Conservation (phyloP, 1,139 yeast species). For the Yamadazyma atlantica region DNA sequence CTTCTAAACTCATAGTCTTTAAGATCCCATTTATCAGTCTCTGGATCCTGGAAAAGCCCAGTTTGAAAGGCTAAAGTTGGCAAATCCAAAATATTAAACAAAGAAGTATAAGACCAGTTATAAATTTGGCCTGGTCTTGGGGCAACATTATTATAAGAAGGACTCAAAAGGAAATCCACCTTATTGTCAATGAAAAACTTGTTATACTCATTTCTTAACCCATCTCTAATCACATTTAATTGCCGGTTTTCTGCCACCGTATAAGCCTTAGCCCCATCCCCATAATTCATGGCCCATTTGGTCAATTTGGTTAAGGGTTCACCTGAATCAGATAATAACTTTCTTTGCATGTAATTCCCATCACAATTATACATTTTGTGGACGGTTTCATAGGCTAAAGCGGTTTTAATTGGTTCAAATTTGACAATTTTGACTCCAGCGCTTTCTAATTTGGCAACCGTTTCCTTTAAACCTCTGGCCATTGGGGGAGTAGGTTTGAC, state of each 20-base stretch:
- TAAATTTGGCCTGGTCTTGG: slow-evolving; percentile 63
- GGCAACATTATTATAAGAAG: slow-evolving; percentile 71
- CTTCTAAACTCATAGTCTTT: slow-evolving; percentile 35
- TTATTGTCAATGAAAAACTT: slow-evolving; percentile 52
- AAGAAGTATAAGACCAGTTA: slow-evolving; percentile 76
- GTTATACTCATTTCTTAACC: slow-evolving; percentile 53
- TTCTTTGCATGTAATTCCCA: slow-evolving; percentile 56
- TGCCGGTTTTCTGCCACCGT: slow-evolving; percentile 48
- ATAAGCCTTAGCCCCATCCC: slow-evolving; percentile 51
- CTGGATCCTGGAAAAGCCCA: slow-evolving; percentile 57
- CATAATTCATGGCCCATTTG: slow-evolving; percentile 57
- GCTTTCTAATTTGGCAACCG: slow-evolving; percentile 25
- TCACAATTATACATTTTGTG: slow-evolving; percentile 54
- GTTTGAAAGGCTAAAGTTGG: slow-evolving; percentile 65
- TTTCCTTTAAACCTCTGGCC: slow-evolving; percentile 29
- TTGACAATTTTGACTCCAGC: slow-evolving; percentile 34
- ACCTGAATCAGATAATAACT: slow-evolving; percentile 56
- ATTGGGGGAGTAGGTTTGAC: slow-evolving; percentile 59
- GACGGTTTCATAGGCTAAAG: slow-evolving; percentile 53
- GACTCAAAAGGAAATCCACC: slow-evolving; percentile 67
- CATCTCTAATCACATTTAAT: slow-evolving; percentile 51
- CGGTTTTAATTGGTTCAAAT: slow-evolving; percentile 53
- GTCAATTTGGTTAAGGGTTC: slow-evolving; percentile 65
- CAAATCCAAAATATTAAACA: slow-evolving; percentile 64
- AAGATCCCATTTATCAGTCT: slow-evolving; percentile 41